A percentile compares a stretch with the other conserved stretches of the same genome.
Evolutionary conservation across 768 basidiomycete genomes (phyloP).

Genomic region (Mrakia gelida): DNA sequence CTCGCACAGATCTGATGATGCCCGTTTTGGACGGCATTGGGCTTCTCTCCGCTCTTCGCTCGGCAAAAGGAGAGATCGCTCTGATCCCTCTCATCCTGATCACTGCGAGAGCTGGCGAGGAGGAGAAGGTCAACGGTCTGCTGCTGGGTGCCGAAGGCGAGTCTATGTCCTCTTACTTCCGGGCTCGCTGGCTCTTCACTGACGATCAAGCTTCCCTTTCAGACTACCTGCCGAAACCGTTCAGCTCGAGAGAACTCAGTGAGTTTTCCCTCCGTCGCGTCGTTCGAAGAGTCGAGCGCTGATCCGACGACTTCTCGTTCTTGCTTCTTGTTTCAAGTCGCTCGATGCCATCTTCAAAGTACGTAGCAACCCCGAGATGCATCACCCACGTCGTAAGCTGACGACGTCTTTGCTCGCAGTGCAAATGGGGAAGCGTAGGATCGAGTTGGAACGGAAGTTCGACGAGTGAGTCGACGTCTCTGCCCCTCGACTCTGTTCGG

Average conservation of each 20-base stretch:
- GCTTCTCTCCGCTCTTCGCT: slow-evolving; percentile 40
- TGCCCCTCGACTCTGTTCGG: background rate
- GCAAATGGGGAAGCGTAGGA: slow-evolving; percentile 45
- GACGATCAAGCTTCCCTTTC: background rate
- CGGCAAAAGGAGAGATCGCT: slow-evolving; percentile 32
- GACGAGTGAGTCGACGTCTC: background rate
- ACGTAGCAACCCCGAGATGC: too few relatives aligned
- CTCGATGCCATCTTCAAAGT: slow-evolving; percentile 46
- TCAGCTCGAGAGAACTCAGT: slow-evolving; percentile 45
- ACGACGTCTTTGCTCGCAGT: slow-evolving; percentile 16
- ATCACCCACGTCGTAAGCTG: too few relatives aligned
- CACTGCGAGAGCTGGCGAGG: slow-evolving; percentile 42
- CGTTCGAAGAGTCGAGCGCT: background rate
- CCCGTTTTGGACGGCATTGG: slow-evolving; percentile 44
- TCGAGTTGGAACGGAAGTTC: slow-evolving; percentile 28
- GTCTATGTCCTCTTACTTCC: too few relatives aligned
- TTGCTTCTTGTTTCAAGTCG: slow-evolving; percentile 34
- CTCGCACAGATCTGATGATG: slow-evolving; percentile 38
- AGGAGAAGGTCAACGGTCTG: slow-evolving; percentile 35
- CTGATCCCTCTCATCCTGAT: slow-evolving; percentile 35
- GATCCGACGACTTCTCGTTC: background rate
- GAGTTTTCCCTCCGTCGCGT: background rate
- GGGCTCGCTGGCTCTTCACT: background rate
- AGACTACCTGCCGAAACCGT: slow-evolving; percentile 48
- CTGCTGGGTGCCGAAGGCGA: background rate